A percentile compares a stretch with the other conserved stretches of the same genome.
Evolutionary conservation across 306 rosid genomes (phyloP).

Genomic region (Trifolium fragiferum): DNA sequence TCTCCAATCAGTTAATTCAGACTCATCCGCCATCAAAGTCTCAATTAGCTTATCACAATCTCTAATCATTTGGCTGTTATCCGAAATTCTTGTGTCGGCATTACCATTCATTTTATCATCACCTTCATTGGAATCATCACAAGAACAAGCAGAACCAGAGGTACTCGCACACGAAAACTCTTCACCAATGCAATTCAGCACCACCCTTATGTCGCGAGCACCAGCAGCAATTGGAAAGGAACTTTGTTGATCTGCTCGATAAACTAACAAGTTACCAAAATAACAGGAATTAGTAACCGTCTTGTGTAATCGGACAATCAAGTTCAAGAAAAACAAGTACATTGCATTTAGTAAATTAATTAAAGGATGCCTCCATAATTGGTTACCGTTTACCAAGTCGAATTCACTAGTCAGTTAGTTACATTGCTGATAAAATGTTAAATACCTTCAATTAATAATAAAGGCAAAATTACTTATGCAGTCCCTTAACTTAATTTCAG

Average conservation of each 20-base stretch:
- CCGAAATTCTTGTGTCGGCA: conserved; percentile 47
- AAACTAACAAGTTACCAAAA: conserved; percentile 29
- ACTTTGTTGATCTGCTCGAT: conserved; percentile 39
- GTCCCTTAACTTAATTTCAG: too few relatives aligned
- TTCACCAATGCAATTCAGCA: conserved; percentile 39
- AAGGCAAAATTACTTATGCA: too few relatives aligned
- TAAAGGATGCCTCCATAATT: neutral
- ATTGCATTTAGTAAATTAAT: neutral
- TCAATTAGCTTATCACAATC: conserved; percentile 69
- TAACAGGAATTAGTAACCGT: neutral
- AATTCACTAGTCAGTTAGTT: neutral
- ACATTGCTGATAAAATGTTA: too few relatives aligned
- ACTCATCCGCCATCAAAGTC: conserved; percentile 13
- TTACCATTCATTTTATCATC: conserved; percentile 41
- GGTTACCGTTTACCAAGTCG: neutral
- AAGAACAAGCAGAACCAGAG: conserved; percentile 15
- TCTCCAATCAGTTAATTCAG: conserved; percentile 61
- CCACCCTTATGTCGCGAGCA: conserved; percentile 41
- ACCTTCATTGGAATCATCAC: conserved; percentile 28
- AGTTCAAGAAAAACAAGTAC: conserved; percentile 14
- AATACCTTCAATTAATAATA: too few relatives aligned
- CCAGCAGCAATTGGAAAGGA: conserved; percentile 42
- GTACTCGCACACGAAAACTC: conserved; percentile 39
- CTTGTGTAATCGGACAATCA: conserved; percentile 1
- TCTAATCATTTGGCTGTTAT: conserved; percentile 49